Evolutionary conservation across 345 rosid genomes (phyloP).

Genomic region (Streptanthus diversifolius): DNA sequence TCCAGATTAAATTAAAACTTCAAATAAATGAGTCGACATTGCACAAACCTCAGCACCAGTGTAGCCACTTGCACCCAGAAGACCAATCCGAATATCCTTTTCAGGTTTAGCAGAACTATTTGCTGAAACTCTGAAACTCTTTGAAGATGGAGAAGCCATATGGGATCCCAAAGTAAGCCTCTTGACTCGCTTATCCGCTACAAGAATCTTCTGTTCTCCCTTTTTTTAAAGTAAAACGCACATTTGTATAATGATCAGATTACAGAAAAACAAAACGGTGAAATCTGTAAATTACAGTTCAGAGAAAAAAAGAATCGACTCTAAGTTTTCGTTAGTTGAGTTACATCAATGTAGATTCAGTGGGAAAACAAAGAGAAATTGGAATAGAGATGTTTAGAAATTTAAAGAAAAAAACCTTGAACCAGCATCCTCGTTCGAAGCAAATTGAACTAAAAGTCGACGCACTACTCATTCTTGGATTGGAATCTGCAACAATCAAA

Average conservation of each 20-base stretch:
- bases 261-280: not conserved
- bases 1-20: not conserved
- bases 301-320: not conserved
- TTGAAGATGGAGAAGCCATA: slow-evolving; percentile 33
- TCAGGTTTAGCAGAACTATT: slow-evolving; percentile 27
- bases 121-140: slow-evolving; percentile 36
- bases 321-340: not conserved
- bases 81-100: slow-evolving; percentile 66
- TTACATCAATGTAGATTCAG: not conserved
- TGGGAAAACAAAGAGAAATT: not conserved
- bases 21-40: not conserved
- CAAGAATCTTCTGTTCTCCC: slow-evolving; percentile 32
- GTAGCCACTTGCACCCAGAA: slow-evolving; percentile 97
- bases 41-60: slow-evolving; percentile 94
- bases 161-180: slow-evolving; percentile 37
- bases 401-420: not conserved
- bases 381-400: not conserved
- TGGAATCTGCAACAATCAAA: not conserved
- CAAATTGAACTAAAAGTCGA: slow-evolving; percentile 12
- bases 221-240: not conserved
- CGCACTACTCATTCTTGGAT: slow-evolving; percentile 19
- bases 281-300: not conserved
- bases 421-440: slow-evolving; percentile 31
- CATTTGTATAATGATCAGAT: not conserved
- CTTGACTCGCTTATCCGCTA: slow-evolving; percentile 27